Base-by-base conservation (phyloP, 2,329 filamentous ascomycete species). In the Penicillium freii region DNA sequence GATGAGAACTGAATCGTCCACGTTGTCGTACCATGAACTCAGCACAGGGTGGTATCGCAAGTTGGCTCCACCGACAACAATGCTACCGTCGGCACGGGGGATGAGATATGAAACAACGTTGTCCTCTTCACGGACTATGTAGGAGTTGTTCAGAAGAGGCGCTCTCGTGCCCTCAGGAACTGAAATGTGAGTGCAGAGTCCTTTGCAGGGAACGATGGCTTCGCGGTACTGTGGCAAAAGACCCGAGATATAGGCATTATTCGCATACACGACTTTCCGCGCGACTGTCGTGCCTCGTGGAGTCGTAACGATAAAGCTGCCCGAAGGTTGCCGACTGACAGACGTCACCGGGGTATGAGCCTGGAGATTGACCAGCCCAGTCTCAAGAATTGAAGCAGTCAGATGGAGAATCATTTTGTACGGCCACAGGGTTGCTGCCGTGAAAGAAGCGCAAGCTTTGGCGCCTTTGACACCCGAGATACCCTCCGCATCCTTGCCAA, bases 161-260 rank as follows among this genome's bases (percentile, higher is more conserved):
- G 71, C 48, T 23, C 61, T 57, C 51, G 69, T 62, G 51, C 55
- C 65, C 17, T 66, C 57, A 0, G 73, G 70, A 1, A 69, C 59
- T 2, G 65, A 62, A 38, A 77, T 71, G 39, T 72, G 73, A 29
- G 69, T 71, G 61, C 74, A 75, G 13, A 76, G 69, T 0, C 90
- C 91, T n/a, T 89, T 82, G 11, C 88, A 87, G 0, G 92, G 92
- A 1, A 92, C 84, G 59, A 96, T 88, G 17, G 92, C 80, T 61
- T 87, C 84, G 2, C 83, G 78, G 65, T 95, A 88, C 34, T 78
- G 71, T 0, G 90, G 90, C 1, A 95, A 76, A 8, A 96, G 80
- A 58, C 87, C 83, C 1, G 89, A 90, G 0, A 90, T 92, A 72
- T 96, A 95, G 4, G 81, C 92, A 69, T 96, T 96, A 1, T 90